Conservation (phyloP, 2,329 filamentous ascomycete species). For the Nigrospora oryzae region DNA sequence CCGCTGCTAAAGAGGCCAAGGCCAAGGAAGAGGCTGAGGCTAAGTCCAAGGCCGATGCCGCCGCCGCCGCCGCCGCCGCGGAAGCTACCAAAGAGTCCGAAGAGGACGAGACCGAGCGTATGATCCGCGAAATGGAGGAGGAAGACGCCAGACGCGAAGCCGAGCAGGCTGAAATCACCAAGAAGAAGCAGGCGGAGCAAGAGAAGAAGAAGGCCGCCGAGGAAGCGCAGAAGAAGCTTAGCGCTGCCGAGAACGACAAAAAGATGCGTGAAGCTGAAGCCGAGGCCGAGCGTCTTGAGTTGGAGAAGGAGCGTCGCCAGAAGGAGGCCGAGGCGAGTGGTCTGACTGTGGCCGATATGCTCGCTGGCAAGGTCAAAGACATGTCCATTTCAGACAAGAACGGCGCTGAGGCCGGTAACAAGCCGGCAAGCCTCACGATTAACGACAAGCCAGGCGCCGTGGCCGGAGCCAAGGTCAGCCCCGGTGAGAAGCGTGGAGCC, state of each 20-base stretch:
- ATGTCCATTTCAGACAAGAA: conserved; percentile 11
- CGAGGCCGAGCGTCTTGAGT: conserved; percentile 65
- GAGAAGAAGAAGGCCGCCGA: conserved; percentile 31
- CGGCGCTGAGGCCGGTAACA: conserved; percentile 32
- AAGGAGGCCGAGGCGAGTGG: conserved; percentile 39
- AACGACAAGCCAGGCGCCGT: conserved; percentile 41
- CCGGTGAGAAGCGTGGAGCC: conserved; percentile 51
- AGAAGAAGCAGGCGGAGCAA: conserved; percentile 33
- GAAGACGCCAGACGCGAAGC: conserved; percentile 41
- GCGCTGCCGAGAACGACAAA: conserved; percentile 49
- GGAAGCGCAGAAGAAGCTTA: conserved; percentile 32
- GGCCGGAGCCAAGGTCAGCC: conserved; percentile 39
- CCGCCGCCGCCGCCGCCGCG: conserved; percentile 14
- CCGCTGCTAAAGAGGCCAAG: conserved; percentile 21
- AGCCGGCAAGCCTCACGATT: conserved; percentile 44
- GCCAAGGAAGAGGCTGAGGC: conserved; percentile 19
- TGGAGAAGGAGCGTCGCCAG: conserved; percentile 56
- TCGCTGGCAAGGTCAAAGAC: conserved; percentile 29
- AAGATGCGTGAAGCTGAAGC: conserved; percentile 66
- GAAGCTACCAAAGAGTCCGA: conserved; percentile 34
- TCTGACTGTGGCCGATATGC: conserved; percentile 41
- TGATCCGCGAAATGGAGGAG: conserved; percentile 56
- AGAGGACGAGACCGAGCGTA: conserved; percentile 50
- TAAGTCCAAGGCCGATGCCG: conserved; percentile 20
- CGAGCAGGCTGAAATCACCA: conserved; percentile 33